Percentiles rank a stretch among this genome's conserved stretches.
Evolutionary conservation across 2,329 filamentous ascomycete species (phyloP).

Genomic region (Xylaria sp.): DNA sequence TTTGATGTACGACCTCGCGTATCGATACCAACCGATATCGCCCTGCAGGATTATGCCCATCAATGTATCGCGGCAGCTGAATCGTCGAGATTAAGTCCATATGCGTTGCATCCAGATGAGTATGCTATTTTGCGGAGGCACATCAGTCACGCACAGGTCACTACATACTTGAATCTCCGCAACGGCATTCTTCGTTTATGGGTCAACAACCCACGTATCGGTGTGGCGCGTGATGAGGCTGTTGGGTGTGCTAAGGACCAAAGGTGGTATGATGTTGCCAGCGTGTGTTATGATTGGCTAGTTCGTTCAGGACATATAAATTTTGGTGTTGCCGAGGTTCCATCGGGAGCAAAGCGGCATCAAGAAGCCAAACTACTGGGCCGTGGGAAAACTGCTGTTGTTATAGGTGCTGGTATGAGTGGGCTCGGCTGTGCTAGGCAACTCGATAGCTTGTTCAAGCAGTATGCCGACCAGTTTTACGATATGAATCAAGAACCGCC

Average conservation of each 20-base stretch:
- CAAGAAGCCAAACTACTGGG: constrained; percentile 50
- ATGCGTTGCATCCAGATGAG: constrained; percentile 83
- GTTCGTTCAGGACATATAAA: constrained; percentile 93
- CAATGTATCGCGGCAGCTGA: constrained; percentile 92
- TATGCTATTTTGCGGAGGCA: constrained; percentile 80
- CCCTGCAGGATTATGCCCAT: constrained; percentile 79
- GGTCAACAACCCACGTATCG: constrained; percentile 83
- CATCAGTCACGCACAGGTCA: constrained; percentile 87
- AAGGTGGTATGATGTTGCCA: constrained; percentile 88
- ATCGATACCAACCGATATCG: constrained; percentile 79
- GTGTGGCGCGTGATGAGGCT: constrained; percentile 83
- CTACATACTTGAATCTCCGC: constrained; percentile 92
- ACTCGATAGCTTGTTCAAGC: constrained; percentile 81
- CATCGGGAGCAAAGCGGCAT: constrained; percentile 49
- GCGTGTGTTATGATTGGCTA: constrained; percentile 91
- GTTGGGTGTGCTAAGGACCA: constrained; percentile 86
- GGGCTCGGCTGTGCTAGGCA: constrained; percentile 92
- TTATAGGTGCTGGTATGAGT: constrained; percentile 93
- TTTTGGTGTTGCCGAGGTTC: constrained; percentile 86
- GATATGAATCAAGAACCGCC: constrained; percentile 71
- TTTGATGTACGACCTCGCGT: constrained; percentile 75
- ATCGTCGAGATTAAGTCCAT: constrained; percentile 87
- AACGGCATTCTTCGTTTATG: constrained; percentile 93
- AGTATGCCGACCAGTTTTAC: constrained; percentile 73
- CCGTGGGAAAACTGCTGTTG: constrained; percentile 75